These are phyloP conservation scores for Entomortierella lignicola DNA, from an alignment of 192 early-diverging fungal genomes.

Conservation along the genomic window DNA sequence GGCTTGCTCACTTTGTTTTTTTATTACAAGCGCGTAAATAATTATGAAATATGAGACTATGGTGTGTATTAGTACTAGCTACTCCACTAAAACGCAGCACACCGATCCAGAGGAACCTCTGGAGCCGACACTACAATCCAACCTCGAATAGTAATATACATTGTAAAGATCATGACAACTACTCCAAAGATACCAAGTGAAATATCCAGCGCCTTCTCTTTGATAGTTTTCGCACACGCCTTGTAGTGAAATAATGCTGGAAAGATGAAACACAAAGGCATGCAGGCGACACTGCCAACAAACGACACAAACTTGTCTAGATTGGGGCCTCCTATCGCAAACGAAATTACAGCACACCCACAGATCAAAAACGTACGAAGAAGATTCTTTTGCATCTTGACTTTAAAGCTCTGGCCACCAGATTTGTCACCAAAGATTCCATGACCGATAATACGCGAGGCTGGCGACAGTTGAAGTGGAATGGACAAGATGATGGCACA, in stretches of 20 bases:
- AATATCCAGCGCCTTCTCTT: conserved; percentile 58
- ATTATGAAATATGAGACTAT: too few relatives aligned
- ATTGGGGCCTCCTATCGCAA: conserved; percentile 66
- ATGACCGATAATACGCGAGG: conserved; percentile 76
- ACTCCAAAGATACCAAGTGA: conserved; percentile 72
- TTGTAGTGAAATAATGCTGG: conserved; percentile 80
- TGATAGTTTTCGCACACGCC: conserved; percentile 50
- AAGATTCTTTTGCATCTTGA: conserved; percentile 84
- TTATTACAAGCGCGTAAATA: neutral
- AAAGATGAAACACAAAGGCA: conserved; percentile 81
- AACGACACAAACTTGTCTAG: conserved; percentile 83
- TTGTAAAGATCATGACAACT: conserved; percentile 71
- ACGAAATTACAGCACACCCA: conserved; percentile 67
- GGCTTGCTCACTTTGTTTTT: neutral
- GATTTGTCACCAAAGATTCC: conserved; percentile 72
- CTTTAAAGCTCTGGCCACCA: conserved; percentile 51
- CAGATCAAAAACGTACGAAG: conserved; percentile 68
- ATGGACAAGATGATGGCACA: conserved; percentile 81
- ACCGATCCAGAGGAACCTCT: conserved; percentile 17
- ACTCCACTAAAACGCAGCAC: conserved; percentile 9
- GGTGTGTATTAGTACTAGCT: neutral
- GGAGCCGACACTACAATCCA: conserved; percentile 54
- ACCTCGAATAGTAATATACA: conserved; percentile 68
- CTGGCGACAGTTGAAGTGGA: conserved; percentile 77
- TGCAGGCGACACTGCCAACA: conserved; percentile 83